Evolutionary conservation across 2,329 filamentous ascomycete species (phyloP).

Genomic region (Bipolaris cookei): DNA sequence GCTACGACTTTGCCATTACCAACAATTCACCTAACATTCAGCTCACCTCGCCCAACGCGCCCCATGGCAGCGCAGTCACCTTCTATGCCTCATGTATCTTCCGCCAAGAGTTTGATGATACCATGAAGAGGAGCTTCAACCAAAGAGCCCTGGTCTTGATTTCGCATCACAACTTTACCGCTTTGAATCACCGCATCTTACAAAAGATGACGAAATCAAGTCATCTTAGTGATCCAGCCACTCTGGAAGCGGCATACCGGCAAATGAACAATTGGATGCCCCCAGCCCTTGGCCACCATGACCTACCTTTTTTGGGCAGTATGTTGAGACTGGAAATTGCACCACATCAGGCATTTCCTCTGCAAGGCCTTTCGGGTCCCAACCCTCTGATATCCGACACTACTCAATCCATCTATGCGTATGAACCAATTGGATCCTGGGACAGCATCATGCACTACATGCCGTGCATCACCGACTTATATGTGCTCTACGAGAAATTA

Average conservation of each 20-base stretch:
- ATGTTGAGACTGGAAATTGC: constrained; percentile 49
- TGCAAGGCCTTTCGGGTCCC: constrained; percentile 47
- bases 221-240: constrained; percentile 49
- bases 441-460: constrained; percentile 49
- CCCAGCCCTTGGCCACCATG: constrained; percentile 46
- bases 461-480: constrained; percentile 51
- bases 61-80: constrained; percentile 47
- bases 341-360: constrained; percentile 50
- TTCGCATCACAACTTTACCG: constrained; percentile 50
- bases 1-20: constrained; percentile 50
- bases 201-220: constrained; percentile 47
- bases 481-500: constrained; percentile 50
- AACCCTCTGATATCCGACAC: constrained; percentile 41
- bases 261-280: constrained; percentile 49
- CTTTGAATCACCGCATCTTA: constrained; percentile 46
- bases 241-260: constrained; percentile 46
- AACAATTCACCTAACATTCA: constrained; percentile 64
- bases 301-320: constrained; percentile 50
- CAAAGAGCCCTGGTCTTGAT: constrained; percentile 51
- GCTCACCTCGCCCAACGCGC: constrained; percentile 47
- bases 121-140: constrained; percentile 53
- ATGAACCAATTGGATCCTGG: constrained; percentile 51
- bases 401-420: constrained; percentile 47
- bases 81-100: constrained; percentile 50
- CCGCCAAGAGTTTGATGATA: constrained; percentile 50